These are phyloP conservation scores for Syzygium aromaticum DNA, from an alignment of 345 rosid genomes.

Conservation along the genomic window DNA sequence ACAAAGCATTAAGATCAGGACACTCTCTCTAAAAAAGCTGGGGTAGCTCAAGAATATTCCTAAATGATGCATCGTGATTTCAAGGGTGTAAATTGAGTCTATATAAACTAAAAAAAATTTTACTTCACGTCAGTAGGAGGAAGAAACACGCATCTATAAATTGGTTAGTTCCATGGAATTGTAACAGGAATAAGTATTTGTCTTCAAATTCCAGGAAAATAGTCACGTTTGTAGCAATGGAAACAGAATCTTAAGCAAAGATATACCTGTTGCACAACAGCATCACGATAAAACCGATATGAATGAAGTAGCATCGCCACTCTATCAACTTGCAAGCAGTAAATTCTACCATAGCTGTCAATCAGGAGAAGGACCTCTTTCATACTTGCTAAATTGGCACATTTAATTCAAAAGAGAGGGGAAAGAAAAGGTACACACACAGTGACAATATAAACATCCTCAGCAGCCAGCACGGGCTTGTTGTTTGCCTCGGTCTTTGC, in stretches of 20 bases:
- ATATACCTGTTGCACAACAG: constrained; percentile 82
- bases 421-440: constrained; percentile 40
- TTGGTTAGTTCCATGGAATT: neutral
- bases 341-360: constrained; percentile 95
- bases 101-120: neutral
- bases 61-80: neutral
- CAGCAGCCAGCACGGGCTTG: constrained; percentile 87
- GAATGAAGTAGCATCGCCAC: constrained; percentile 89
- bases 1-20: neutral
- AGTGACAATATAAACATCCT: constrained; percentile 75
- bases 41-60: neutral
- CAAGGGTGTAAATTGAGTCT: neutral
- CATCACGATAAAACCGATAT: constrained; percentile 94
- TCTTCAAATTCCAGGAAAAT: neutral
- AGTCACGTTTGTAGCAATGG: neutral
- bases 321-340: constrained; percentile 97
- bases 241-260: neutral
- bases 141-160: neutral
- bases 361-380: constrained; percentile 6
- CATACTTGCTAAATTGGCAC: neutral
- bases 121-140: neutral
- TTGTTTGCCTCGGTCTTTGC: constrained; percentile 76
- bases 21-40: neutral
- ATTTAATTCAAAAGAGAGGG: neutral
- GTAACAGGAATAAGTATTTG: neutral